A percentile compares a stretch with the other conserved stretches of the same genome.
phyloP scores from a whole-genome alignment of 2,329 filamentous ascomycete species.

The Zymoseptoria pseudotritici region DNA sequence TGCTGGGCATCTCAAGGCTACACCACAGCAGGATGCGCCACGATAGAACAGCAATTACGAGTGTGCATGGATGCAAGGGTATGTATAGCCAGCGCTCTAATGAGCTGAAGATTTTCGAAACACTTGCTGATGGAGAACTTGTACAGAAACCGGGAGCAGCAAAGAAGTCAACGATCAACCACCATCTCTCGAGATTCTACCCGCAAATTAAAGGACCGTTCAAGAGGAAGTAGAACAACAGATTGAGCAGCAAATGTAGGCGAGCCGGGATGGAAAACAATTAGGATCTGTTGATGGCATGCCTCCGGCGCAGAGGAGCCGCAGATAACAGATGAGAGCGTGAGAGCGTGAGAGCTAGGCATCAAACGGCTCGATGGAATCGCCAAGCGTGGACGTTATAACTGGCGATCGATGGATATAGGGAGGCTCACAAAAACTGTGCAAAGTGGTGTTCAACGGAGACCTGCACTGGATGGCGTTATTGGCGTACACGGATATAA shows the following conservation, averaged over 20 bases:
- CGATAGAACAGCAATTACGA: conserved; percentile 54
- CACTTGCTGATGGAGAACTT: not conserved
- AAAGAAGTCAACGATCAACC: conserved; percentile 80
- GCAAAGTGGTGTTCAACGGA: too few relatives aligned
- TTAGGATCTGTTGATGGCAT: too few relatives aligned
- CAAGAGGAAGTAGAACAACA: conserved; percentile 50
- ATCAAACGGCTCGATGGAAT: too few relatives aligned
- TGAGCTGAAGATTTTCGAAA: not conserved
- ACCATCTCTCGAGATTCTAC: conserved; percentile 74
- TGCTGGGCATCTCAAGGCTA: conserved; percentile 79
- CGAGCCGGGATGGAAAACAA: not conserved
- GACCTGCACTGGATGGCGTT: not conserved
- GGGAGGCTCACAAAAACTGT: too few relatives aligned
- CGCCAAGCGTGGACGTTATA: too few relatives aligned
- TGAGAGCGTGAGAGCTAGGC: too few relatives aligned
- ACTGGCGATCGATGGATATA: too few relatives aligned
- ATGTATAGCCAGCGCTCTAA: conserved; percentile 31
- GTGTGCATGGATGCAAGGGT: conserved; percentile 75
- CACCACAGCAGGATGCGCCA: conserved; percentile 52
- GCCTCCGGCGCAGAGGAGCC: too few relatives aligned
- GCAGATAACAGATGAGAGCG: too few relatives aligned
- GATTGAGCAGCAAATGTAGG: not conserved
- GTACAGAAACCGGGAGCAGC: conserved; percentile 47
- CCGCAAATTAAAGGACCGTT: conserved; percentile 63
- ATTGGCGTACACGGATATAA: too few relatives aligned